phyloP scores from a whole-genome alignment of 352 stramenopile genomes.

The Globisporangium yorkense region DNA sequence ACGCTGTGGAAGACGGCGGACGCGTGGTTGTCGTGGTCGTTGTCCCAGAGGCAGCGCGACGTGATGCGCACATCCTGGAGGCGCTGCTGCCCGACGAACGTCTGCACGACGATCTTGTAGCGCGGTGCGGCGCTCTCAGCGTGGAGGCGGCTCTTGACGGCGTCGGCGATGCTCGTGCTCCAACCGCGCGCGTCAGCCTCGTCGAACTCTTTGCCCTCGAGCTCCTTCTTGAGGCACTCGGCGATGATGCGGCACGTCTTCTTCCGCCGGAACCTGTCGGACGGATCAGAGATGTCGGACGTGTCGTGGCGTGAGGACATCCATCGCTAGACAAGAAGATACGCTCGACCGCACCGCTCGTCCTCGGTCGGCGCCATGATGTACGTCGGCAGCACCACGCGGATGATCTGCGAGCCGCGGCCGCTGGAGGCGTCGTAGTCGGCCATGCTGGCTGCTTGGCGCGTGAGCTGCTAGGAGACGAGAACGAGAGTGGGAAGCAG shows the following conservation, averaged over 20 bases:
- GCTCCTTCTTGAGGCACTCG: conserved; percentile 58
- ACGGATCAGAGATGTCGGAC: not conserved
- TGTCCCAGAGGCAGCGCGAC: conserved; percentile 93
- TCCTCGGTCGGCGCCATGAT: conserved; percentile 80
- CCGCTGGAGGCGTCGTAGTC: conserved; percentile 34
- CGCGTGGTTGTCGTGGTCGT: conserved; percentile 91
- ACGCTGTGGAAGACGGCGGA: conserved; percentile 85
- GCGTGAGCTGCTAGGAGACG: not conserved
- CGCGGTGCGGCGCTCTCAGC: conserved; percentile 72
- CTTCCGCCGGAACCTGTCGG: conserved; percentile 58
- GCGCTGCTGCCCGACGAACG: conserved; percentile 91
- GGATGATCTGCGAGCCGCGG: conserved; percentile 60
- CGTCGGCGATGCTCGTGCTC: conserved; percentile 59
- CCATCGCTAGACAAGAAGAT: not conserved
- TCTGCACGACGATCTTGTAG: conserved; percentile 94
- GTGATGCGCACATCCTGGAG: conserved; percentile 92
- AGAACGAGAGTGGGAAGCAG: not conserved
- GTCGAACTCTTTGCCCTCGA: conserved; percentile 73
- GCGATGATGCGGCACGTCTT: conserved; percentile 68
- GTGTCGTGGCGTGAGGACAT: not conserved
- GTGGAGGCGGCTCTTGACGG: conserved; percentile 53
- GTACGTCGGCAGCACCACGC: conserved; percentile 78
- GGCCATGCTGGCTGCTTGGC: conserved; percentile 25
- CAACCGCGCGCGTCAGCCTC: conserved; percentile 64
- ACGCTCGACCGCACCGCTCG: conserved; percentile 37